These are phyloP conservation scores for Neoboletus subvelutipes DNA, from an alignment of 768 basidiomycete genomes.

Conservation along the genomic window DNA sequence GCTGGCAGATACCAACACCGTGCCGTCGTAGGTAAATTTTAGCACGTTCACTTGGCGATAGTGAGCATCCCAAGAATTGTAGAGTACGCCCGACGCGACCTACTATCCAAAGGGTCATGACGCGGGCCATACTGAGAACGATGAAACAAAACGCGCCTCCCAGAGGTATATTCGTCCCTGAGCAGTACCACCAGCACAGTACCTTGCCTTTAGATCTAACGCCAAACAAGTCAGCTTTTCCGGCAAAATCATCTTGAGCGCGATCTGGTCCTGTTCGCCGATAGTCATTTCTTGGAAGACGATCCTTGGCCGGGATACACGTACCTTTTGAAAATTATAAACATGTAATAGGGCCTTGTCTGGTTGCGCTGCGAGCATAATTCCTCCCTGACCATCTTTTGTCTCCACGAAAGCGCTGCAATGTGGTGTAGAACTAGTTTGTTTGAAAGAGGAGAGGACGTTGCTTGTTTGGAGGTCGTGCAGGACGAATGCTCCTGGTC, in stretches of 20 bases:
- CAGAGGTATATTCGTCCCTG: constrained; percentile 92
- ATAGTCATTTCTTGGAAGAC: neutral
- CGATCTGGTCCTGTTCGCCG: constrained; percentile 76
- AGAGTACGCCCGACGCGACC: constrained; percentile 92
- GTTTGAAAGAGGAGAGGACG: constrained; percentile 84
- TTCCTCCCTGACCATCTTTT: constrained; percentile 71
- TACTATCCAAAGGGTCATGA: constrained; percentile 37
- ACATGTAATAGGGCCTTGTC: constrained; percentile 89
- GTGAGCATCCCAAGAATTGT: constrained; percentile 92
- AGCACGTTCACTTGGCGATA: constrained; percentile 86
- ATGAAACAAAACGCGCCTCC: constrained; percentile 67
- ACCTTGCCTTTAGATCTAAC: constrained; percentile 67
- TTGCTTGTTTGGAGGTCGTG: constrained; percentile 83
- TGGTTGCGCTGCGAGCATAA: constrained; percentile 80
- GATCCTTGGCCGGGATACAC: constrained; percentile 11
- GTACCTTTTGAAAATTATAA: constrained; percentile 91
- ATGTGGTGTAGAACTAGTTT: constrained; percentile 62
- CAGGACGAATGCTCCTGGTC: constrained; percentile 64
- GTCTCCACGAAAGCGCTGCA: constrained; percentile 72
- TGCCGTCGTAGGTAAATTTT: constrained; percentile 80
- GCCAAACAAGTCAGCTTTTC: constrained; percentile 85
- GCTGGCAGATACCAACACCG: constrained; percentile 78
- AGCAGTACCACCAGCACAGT: constrained; percentile 84
- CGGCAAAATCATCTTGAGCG: constrained; percentile 81
- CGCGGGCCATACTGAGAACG: neutral